Conservation (phyloP, 257 asterid species). For the Cordia subcordata region DNA sequence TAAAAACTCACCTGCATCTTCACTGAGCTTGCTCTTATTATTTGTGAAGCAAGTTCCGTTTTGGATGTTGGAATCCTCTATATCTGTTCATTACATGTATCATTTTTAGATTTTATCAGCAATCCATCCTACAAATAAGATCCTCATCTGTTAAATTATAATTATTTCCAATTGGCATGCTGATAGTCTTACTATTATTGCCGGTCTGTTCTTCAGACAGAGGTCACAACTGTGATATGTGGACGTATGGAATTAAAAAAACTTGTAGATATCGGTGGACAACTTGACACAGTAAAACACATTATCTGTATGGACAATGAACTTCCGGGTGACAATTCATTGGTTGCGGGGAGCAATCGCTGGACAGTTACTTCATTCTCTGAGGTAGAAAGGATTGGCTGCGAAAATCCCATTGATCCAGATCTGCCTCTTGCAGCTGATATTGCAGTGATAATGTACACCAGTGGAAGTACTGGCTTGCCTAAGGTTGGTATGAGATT, state of each 20-base stretch:
- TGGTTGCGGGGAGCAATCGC: slow-evolving; percentile 40
- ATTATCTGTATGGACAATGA: slow-evolving; percentile 84
- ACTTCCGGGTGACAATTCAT: slow-evolving; percentile 46
- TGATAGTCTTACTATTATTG: slow-evolving; percentile 1
- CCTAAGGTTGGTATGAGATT: slow-evolving; percentile 62
- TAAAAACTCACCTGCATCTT: no score
- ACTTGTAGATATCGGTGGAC: slow-evolving; percentile 69
- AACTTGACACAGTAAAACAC: slow-evolving; percentile 84
- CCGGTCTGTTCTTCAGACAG: slow-evolving; percentile 64
- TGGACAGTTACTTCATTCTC: slow-evolving; percentile 70
- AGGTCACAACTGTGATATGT: slow-evolving; percentile 94
- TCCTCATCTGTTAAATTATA: neutral
- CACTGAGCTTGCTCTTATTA: no score
- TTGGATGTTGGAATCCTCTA: no score
- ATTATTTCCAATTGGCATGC: neutral
- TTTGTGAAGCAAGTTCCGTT: no score
- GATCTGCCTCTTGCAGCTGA: slow-evolving; percentile 87
- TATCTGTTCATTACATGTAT: no score
- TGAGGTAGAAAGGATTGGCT: slow-evolving; percentile 69
- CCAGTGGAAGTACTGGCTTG: slow-evolving; percentile 99
- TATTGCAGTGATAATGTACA: slow-evolving; percentile 95
- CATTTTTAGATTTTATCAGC: no score
- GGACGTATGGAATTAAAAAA: slow-evolving; percentile 89
- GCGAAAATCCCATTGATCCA: slow-evolving; percentile 65
- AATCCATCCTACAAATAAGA: no score